Percentiles rank a stretch among this genome's conserved stretches.
Evolutionary conservation across 805 yeast species (phyloP).

Genomic region (Barnettozyma wickerhamii): DNA sequence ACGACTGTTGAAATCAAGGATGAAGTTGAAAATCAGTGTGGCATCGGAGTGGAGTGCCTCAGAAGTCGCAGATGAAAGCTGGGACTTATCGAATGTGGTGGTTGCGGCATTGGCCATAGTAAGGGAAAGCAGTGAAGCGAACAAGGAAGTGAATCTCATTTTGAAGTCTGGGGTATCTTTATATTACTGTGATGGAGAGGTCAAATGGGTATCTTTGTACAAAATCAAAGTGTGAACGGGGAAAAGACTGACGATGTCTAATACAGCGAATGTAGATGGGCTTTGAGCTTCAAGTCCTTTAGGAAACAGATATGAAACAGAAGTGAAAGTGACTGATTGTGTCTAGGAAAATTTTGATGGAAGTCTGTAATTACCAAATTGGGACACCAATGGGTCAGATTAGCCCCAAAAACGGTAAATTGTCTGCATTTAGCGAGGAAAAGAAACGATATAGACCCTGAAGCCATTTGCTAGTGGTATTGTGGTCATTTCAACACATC

Average conservation of each 20-base stretch:
- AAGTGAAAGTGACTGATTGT: background rate
- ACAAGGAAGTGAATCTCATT: background rate
- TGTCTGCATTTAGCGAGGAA: background rate
- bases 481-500: too few relatives aligned
- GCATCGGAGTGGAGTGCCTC: conserved; percentile 20
- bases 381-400: conserved; percentile 13
- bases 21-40: conserved; percentile 17
- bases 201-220: background rate
- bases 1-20: conserved; percentile 17
- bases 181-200: background rate
- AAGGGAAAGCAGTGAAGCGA: background rate
- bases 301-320: background rate
- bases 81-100: conserved; percentile 9
- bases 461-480: too few relatives aligned
- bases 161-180: background rate
- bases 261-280: too few relatives aligned
- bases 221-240: too few relatives aligned
- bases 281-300: background rate
- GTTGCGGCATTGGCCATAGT: conserved; percentile 5
- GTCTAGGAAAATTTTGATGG: conserved; percentile 7
- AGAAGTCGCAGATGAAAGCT: conserved; percentile 18
- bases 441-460: too few relatives aligned
- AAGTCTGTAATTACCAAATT: conserved; percentile 8
- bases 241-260: too few relatives aligned
- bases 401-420: conserved; percentile 5